A percentile compares a stretch with the other conserved stretches of the same genome.
These are phyloP conservation scores for Lippia alba DNA, from an alignment of 305 asterid species.

Conservation along the genomic window DNA sequence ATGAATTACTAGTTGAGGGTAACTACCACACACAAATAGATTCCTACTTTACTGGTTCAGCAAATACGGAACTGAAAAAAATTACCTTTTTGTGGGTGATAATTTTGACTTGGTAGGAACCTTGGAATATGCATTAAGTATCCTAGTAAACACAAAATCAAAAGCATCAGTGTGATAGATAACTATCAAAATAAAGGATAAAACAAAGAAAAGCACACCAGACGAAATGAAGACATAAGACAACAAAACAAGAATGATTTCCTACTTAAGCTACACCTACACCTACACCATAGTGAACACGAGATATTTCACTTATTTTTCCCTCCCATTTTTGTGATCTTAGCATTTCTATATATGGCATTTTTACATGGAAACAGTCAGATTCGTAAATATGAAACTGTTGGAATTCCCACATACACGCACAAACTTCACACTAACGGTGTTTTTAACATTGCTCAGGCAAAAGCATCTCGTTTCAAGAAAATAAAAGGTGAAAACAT, in stretches of 20 bases:
- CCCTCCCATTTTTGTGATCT: background rate
- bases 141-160: slow-evolving; percentile 50
- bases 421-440: background rate
- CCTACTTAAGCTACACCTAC: background rate
- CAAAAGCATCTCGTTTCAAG: slow-evolving; percentile 6
- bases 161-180: slow-evolving; percentile 7
- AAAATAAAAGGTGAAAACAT: background rate
- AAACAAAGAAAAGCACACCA: background rate
- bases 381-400: too few relatives aligned
- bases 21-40: background rate
- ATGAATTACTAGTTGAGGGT: slow-evolving; percentile 1
- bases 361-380: background rate
- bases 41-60: slow-evolving; percentile 22
- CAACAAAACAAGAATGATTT: background rate
- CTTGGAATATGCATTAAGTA: slow-evolving; percentile 73
- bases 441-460: background rate
- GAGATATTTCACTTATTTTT: background rate
- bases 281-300: background rate
- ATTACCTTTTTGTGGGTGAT: slow-evolving; percentile 67
- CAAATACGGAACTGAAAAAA: slow-evolving; percentile 14
- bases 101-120: slow-evolving; percentile 68
- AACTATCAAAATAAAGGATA: background rate
- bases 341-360: slow-evolving; percentile 2
- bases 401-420: background rate
- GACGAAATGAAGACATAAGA: slow-evolving; percentile 7